A percentile compares a stretch with the other conserved stretches of the same genome.
phyloP scores from a whole-genome alignment of 108 stramenopile genomes.

The Fragilaria crotonensis region DNA sequence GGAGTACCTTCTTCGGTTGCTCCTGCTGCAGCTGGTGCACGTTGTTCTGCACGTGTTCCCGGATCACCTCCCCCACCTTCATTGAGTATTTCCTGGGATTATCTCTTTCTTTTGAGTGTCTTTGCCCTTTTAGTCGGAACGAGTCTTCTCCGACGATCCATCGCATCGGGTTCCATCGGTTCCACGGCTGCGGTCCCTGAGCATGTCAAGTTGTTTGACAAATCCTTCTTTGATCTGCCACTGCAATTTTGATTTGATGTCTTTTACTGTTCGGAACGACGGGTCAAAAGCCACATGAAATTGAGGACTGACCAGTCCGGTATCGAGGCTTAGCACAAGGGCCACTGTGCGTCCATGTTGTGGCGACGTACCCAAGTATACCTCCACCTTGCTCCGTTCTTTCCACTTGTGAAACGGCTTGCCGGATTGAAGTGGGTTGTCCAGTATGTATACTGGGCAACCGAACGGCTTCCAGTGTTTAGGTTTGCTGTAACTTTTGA shows the following conservation, averaged over 20 bases:
- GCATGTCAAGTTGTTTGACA: no score
- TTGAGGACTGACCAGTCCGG: constrained; percentile 21
- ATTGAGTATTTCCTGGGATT: no score
- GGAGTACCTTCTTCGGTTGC: no score
- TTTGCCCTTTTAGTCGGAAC: no score
- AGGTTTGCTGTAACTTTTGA: constrained; percentile 3
- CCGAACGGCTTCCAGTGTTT: constrained; percentile 17
- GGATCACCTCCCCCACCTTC: no score
- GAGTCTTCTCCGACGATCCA: no score
- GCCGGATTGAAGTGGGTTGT: constrained; percentile 10
- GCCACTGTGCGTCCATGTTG: constrained; percentile 9
- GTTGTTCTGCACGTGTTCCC: no score
- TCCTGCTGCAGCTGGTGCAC: no score
- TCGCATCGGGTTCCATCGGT: no score
- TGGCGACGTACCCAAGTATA: constrained; percentile 17
- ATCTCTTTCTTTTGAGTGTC: no score
- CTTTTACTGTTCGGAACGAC: constrained; percentile 20
- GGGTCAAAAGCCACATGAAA: constrained; percentile 20
- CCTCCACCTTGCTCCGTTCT: constrained; percentile 8
- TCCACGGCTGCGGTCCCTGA: no score
- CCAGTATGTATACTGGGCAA: constrained; percentile 26
- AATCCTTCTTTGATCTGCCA: not conserved
- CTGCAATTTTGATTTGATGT: not conserved
- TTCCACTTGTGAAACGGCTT: constrained; percentile 26
- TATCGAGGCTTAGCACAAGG: constrained; percentile 11